Base-by-base conservation (phyloP, 371 early-diverging fungal genomes). In the Fennellomyces sp. region DNA sequence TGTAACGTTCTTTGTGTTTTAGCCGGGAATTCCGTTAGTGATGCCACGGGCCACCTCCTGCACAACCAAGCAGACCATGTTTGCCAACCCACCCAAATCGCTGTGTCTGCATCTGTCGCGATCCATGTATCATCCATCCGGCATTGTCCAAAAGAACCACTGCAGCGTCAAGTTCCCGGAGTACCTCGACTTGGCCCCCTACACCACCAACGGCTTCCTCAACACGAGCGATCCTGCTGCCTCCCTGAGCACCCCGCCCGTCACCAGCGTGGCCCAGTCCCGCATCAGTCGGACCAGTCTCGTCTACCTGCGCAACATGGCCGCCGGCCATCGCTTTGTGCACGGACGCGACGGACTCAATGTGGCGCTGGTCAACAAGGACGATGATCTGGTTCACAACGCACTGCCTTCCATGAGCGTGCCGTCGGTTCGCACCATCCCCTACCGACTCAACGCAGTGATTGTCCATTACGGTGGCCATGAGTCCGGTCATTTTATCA, bases 381-480 rank as follows among this genome's bases (percentile, higher is more conserved):
- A 55, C 15, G 68, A 72, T 33, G 66, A 72, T n/a, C 56, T 64
- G 5, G 51, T 74, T 31, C 75, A 70, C 11, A 78, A 68, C 35
- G 73, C 75, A 0, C 35, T 78, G 7, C 78, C 78, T n/a, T 76
- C 75, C 3, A 29, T 75, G 41, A 63, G 70, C 2, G 35, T 72
- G 0, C 76, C 74, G n/a, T 60, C 70, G 25, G 54, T 63, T 8
- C 69, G 72, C 5, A 56, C 69, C 13, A 67, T 75, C 47, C 66
- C 70, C 33, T 96, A 96, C 65, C 86, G 86, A 25, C 76, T 97
- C 27, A 88, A 84, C 51, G 88, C 95, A 0, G 91, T 93, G 0
- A 90, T 97, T 42, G 89, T 94, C 13, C 98, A 97, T 59, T 90
- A 89, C 62, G 98, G 97, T 4, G 73, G 81, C 21, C 70, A 70